Base-by-base conservation (phyloP, 1,284 basidiomycete species). In the Golubevia sp. region DNA sequence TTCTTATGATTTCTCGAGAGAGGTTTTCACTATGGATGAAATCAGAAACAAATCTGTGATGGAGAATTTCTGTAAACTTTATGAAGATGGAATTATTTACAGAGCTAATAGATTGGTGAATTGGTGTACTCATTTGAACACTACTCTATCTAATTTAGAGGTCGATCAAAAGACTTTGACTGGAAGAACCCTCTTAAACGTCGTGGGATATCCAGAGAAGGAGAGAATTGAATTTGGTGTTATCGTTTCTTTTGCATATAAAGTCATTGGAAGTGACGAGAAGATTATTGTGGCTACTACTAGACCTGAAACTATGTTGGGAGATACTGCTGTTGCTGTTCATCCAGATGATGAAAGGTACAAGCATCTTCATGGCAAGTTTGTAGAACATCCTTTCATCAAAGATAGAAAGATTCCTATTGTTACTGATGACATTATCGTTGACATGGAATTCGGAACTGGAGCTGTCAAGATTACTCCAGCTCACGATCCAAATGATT, bases 401-500 rank as follows among this genome's bases (percentile, higher is more conserved):
- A 73, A 84, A 8, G 86, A 90, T 70, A 90, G 97, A 59, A 89
- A 90, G 50, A 88, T 99, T 61, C 94, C 94, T 23, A 97, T 99
- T 83, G 87, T 99, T 63, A 88, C 90, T 50, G 97, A 99, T 82
- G 86, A 88, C 49, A 90, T 93, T 76, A 87, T 88, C 60, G 96
- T 97, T 70, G 96, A 99, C 84, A 97, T 94, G 91, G 88, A 89
- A 49, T 98, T 99, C 74, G 97, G 97, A 60, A 99, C 97, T 25
- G 97, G 97, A 85, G 97, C 96, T 3, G 96, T 99, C 64, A 99
- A 99, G 87, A 99, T 99, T 83, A 99, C 97, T 0, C 97, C 97
- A n/a, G 97, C 96, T 0, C 97, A 99, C 84, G 97, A 99, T 84
- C 91, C 90, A 44, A 97, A 97, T 83, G 96, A 99, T 88, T 99